Evolutionary conservation across 2,329 filamentous ascomycete species (phyloP), one percentile per base, ranked within the genome.

Genomic region (Clonostachys solani): DNA sequence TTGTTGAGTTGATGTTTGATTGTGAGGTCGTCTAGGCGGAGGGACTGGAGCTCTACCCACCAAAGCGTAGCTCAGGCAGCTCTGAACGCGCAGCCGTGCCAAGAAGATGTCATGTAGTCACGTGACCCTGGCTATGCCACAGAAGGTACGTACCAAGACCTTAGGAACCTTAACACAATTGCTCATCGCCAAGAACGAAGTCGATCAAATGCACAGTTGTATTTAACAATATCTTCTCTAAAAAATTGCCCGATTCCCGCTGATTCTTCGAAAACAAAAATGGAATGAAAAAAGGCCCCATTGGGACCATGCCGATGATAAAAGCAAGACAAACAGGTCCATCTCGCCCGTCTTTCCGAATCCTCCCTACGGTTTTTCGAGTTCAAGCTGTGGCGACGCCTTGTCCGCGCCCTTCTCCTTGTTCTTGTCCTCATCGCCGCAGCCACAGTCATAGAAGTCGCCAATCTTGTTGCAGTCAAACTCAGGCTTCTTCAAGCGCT

Each of bases 381-480:
- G 13, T 33, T 40, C 35, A 9, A 18, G 29, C 12, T 40, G 8
- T 10, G 19, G 23, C 49, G 52, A 62, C 43, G 52, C 55, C 37
- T 54, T 56, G 41, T 60, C 59, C 18, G 53, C 60, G 3, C 55
- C 59, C 43, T 56, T 52, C 49, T 59, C 58, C 57, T 66, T 70
- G 52, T 74, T 69, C 56, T 73, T 72, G 16, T 74, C 73, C 50
- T 83, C 81, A n/a, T 86, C 83, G 13, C 81, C 83, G 57, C 84
- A 87, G 1, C 84, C 84, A 58, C 84, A 87, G 60, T 87, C 83
- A 64, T 87, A 87, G 60, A 84, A 84, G 56, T 87, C 83, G 15
- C 83, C 83, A 58, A 87, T 83, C 33, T 82, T 79, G 49, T 72
- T 78, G 56, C 84, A 87, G 63, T 87, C 81, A 55, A 86, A 87